Conservation (phyloP, 1,284 basidiomycete species). For the Trametes hirsuta region DNA sequence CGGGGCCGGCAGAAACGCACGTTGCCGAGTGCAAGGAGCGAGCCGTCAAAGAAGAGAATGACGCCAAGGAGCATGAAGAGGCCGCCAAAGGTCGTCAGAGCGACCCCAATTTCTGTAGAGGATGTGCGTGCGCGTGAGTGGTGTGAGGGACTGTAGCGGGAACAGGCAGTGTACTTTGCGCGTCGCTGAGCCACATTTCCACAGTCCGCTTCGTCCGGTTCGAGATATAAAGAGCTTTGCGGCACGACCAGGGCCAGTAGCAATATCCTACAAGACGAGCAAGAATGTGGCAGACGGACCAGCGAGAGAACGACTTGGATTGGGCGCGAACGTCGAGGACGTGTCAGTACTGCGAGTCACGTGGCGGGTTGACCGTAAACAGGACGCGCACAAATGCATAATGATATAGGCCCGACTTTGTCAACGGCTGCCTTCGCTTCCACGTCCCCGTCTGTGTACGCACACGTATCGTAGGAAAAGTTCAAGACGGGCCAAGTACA, state of each 20-base stretch:
- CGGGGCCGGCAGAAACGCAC: constrained; percentile 47
- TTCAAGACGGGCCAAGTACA: not conserved
- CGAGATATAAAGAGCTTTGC: not conserved
- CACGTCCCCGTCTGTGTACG: too few species aligned
- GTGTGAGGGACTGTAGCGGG: not conserved
- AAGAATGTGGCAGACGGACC: not conserved
- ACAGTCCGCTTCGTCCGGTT: not conserved
- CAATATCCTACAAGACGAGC: not conserved
- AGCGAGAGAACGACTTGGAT: not conserved
- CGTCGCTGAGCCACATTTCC: constrained; percentile 33
- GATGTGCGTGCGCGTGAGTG: not conserved
- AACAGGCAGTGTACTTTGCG: constrained; percentile 24
- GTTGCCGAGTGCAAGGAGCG: constrained; percentile 96
- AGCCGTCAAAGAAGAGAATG: constrained; percentile 96
- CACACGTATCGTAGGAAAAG: too few species aligned
- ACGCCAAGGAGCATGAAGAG: constrained; percentile 97
- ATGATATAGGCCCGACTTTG: too few species aligned
- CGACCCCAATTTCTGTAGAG: constrained; percentile 88
- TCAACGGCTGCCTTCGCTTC: too few species aligned
- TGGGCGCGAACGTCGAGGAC: constrained; percentile 1
- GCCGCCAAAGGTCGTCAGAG: constrained; percentile 94
- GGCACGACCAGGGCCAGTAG: constrained; percentile 3
- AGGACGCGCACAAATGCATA: too few species aligned
- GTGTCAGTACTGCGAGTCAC: constrained; percentile 17
- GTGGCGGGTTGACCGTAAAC: not conserved